Conservation (phyloP, 306 rosid genomes). For the Inga oerstediana region DNA sequence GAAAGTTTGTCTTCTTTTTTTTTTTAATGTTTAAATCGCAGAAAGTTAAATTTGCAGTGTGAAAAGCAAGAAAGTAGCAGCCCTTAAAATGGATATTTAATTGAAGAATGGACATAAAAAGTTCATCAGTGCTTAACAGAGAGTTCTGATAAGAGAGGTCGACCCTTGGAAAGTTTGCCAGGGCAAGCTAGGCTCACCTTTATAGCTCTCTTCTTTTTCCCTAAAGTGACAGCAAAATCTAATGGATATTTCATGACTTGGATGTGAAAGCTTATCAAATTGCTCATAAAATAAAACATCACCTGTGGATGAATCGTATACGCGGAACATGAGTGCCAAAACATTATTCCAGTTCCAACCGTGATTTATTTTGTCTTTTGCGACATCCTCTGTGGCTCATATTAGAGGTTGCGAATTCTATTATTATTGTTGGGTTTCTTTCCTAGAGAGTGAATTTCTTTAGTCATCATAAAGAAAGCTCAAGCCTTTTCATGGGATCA, state of each 20-base stretch:
- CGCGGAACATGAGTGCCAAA: constrained; percentile 12
- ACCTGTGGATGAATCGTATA: constrained; percentile 12
- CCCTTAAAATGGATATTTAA: constrained; percentile 16
- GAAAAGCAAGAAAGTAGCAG: background rate
- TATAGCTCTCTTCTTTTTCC: constrained; percentile 45
- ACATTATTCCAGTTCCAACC: constrained; percentile 19
- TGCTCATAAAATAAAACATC: constrained; percentile 26
- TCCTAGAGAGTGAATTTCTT: background rate
- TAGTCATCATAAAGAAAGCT: background rate
- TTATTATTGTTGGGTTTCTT: background rate
- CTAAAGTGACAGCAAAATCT: constrained; percentile 52
- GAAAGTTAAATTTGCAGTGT: constrained; percentile 1
- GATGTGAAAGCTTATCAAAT: constrained; percentile 43
- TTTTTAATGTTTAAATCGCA: background rate
- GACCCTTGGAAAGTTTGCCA: constrained; percentile 36
- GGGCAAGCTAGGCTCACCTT: constrained; percentile 42
- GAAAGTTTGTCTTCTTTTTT: background rate
- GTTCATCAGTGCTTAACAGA: constrained; percentile 20
- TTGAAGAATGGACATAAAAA: constrained; percentile 8
- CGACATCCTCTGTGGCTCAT: constrained; percentile 34
- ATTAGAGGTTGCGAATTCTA: background rate
- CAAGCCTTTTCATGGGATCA: background rate
- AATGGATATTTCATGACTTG: constrained; percentile 44
- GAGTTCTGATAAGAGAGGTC: constrained; percentile 8
- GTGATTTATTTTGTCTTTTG: constrained; percentile 31